Evolutionary conservation across 805 yeast species (phyloP).

Genomic region (Metschnikowia reukaufii): DNA sequence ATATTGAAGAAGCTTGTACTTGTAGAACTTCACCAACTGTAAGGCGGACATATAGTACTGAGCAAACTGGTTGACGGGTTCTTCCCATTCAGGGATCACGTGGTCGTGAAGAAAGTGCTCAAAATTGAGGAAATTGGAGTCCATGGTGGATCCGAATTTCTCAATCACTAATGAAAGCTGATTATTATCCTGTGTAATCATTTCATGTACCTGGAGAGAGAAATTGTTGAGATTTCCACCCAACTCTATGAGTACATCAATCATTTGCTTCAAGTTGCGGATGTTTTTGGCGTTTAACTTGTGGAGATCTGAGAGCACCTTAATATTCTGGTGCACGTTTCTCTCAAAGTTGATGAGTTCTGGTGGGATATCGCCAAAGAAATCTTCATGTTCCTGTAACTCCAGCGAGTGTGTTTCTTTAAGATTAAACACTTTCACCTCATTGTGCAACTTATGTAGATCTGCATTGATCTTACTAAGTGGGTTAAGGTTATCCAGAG

Average conservation of each 20-base stretch:
- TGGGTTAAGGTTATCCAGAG: conserved; percentile 31
- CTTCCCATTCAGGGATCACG: conserved; percentile 46
- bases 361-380: conserved; percentile 31
- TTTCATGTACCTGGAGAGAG: conserved; percentile 44
- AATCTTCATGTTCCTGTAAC: conserved; percentile 13
- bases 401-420: conserved; percentile 21
- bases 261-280: conserved; percentile 40
- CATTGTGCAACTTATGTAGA: conserved; percentile 32
- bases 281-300: conserved; percentile 36
- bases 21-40: conserved; percentile 49
- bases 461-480: conserved; percentile 38
- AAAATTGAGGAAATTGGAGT: conserved; percentile 48
- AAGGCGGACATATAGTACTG: conserved; percentile 45
- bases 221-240: conserved; percentile 60
- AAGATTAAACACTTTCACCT: conserved; percentile 30
- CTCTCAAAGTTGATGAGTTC: conserved; percentile 34
- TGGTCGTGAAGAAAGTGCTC: conserved; percentile 44
- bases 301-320: conserved; percentile 37
- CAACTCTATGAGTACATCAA: conserved; percentile 46
- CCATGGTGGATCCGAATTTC: conserved; percentile 53
- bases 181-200: conserved; percentile 22
- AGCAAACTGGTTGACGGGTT: conserved; percentile 49
- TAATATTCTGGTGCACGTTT: conserved; percentile 34
- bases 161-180: conserved; percentile 41
- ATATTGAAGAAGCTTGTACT: conserved; percentile 51